phyloP scores from a whole-genome alignment of 164 flowering plant species.

The Litsea cubeba region DNA sequence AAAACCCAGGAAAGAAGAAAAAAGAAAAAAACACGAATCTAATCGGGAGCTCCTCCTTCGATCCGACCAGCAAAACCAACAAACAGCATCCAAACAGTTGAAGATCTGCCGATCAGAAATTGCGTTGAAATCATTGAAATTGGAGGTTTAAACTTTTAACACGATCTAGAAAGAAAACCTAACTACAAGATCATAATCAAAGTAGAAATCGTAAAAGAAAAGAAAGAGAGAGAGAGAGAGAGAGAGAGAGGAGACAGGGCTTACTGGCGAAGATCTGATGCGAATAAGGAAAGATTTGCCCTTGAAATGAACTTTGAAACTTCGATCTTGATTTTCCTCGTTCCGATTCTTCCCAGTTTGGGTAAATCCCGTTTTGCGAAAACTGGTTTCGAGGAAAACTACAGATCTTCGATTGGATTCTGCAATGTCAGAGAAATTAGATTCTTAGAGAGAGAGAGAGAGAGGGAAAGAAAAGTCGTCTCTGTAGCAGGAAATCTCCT shows the following conservation, averaged over 20 bases:
- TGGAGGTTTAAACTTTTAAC: too few relatives aligned
- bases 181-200: neutral
- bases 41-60: neutral
- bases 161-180: neutral
- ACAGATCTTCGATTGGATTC: neutral
- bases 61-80: neutral
- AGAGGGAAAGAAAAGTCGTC: neutral
- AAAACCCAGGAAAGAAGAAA: neutral
- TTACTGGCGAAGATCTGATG: neutral
- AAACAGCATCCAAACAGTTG: neutral
- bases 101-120: neutral
- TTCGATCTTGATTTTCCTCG: neutral
- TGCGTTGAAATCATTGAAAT: neutral
- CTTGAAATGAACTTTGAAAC: neutral
- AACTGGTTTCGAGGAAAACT: too few relatives aligned
- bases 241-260: neutral
- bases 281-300: neutral
- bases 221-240: neutral
- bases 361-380: neutral
- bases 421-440: neutral
- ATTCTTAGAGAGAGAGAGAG: neutral
- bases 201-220: too few relatives aligned
- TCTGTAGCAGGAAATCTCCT: neutral
- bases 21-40: neutral
- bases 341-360: neutral